Evolutionary conservation across 1,284 basidiomycete species (phyloP).

Genomic region (Tremellales sp.): DNA sequence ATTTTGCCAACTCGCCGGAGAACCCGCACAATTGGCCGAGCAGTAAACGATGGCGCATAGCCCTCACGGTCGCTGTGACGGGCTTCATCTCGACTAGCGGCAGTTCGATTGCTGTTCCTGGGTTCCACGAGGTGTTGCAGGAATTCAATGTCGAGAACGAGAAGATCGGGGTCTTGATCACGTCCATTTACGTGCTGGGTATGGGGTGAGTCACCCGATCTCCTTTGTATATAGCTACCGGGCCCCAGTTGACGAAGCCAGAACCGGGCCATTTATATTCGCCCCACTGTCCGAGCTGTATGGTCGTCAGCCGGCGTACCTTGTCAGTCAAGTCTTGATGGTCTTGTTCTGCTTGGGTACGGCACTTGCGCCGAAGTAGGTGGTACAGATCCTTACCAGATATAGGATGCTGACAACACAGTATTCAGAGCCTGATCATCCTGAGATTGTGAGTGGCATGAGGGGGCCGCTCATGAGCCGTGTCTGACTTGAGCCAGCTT

Average conservation of each 20-base stretch:
- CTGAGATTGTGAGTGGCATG: constrained; percentile 35
- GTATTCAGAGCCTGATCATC: constrained; percentile 37
- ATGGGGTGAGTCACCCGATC: constrained; percentile 38
- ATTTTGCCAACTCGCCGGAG: constrained; percentile 25
- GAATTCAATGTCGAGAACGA: constrained; percentile 35
- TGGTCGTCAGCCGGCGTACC: constrained; percentile 49
- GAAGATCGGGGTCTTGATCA: constrained; percentile 40
- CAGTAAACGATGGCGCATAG: constrained; percentile 29
- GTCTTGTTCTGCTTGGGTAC: constrained; percentile 42
- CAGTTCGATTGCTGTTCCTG: constrained; percentile 43
- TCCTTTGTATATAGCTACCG: too few species aligned
- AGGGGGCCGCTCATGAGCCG: too few species aligned
- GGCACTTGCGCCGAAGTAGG: constrained; percentile 38
- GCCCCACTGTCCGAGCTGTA: constrained; percentile 51
- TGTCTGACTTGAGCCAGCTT: constrained; percentile 21
- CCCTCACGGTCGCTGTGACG: constrained; percentile 34
- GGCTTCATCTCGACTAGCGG: constrained; percentile 44
- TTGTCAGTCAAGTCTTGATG: constrained; percentile 30
- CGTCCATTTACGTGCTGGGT: constrained; percentile 42
- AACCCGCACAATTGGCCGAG: constrained; percentile 42
- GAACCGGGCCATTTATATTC: constrained; percentile 50
- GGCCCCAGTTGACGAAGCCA: constrained; percentile 6
- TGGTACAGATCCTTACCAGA: constrained; percentile 6
- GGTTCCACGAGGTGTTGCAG: constrained; percentile 27
- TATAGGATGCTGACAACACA: constrained; percentile 7